Evolutionary conservation across 1,139 yeast genomes (phyloP), one percentile per base, ranked within the genome.

Genomic region (Candida sp.): DNA sequence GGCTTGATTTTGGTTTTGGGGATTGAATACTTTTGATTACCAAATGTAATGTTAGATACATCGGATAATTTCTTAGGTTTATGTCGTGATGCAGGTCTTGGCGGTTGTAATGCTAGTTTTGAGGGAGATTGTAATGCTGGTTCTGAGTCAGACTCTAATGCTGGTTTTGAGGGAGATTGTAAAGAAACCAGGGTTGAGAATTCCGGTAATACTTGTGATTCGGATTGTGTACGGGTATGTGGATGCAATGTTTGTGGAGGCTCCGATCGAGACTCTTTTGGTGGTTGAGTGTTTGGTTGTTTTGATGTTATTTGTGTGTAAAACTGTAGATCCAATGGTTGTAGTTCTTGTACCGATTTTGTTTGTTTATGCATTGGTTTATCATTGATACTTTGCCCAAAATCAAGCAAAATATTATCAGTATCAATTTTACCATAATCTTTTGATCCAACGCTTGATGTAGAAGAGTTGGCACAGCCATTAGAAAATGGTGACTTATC

Each of bases 1-100:
- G 21, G 25, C 27, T 29, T 29, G 34, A 5, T 46, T 68, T 68
- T 45, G 69, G 75, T 0, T 75, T 74, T 5, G 75, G 75, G 42
- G 48, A 66, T 49, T 70, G 75, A 7, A 12, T 32, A 32, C 4
- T 32, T 32, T n/a, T 32, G 34, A 12, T 32, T 32, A 11, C 34
- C 34, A 8, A 61, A 47, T 21, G 61, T 51, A 11, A 65, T 46
- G 41, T 62, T 61, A 5, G 67, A 56, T 2, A 57, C 60, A 41
- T 62, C 64, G 2, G 56, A 38, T 3, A 58, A 45, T 12, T 49
- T 49, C 30, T 48, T 45, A 11, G 33, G 11, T 3, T 32, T 32
- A 6, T 32, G 34, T 9, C 11, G 6, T 32, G 19, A 32, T 32
- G 34, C 34, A 32, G 34, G 12, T 12, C 3, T 6, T 19, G 22